phyloP scores from a whole-genome alignment of 2,329 filamentous ascomycete species.

The Pochonia chlamydosporia region DNA sequence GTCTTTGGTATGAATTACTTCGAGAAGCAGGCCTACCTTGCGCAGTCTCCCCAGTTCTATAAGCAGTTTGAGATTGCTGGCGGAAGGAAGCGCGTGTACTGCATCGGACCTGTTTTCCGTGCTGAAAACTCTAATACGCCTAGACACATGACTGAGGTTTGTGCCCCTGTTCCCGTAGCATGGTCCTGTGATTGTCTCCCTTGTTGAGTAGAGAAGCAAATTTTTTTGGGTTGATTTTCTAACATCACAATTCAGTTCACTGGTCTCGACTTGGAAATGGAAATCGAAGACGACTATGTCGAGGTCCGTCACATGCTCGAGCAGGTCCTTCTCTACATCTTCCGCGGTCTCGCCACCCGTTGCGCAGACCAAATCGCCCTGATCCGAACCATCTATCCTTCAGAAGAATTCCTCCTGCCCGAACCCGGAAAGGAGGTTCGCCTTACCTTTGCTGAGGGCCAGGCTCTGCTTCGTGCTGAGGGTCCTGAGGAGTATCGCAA shows the following conservation, averaged over 20 bases:
- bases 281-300: conserved; percentile 71
- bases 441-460: conserved; percentile 71
- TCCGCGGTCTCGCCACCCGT: conserved; percentile 49
- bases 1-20: conserved; percentile 92
- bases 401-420: conserved; percentile 71
- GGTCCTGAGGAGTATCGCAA: conserved; percentile 62
- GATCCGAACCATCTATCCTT: conserved; percentile 66
- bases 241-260: too few relatives aligned
- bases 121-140: conserved; percentile 82
- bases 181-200: too few relatives aligned
- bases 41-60: conserved; percentile 79
- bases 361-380: conserved; percentile 69
- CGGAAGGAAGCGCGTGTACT: conserved; percentile 70
- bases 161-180: too few relatives aligned
- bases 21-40: conserved; percentile 71
- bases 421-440: conserved; percentile 68
- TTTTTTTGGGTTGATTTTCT: too few relatives aligned
- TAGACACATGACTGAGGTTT: conserved; percentile 72
- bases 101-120: conserved; percentile 75
- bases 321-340: conserved; percentile 70
- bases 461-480: conserved; percentile 70
- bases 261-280: conserved; percentile 86
- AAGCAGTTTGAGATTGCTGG: conserved; percentile 83
- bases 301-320: conserved; percentile 71
- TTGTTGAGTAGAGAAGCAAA: too few relatives aligned